Percentiles rank a stretch among this genome's conserved stretches.
Conservation (phyloP, 306 rosid species). For the Vigna mungo region DNA sequence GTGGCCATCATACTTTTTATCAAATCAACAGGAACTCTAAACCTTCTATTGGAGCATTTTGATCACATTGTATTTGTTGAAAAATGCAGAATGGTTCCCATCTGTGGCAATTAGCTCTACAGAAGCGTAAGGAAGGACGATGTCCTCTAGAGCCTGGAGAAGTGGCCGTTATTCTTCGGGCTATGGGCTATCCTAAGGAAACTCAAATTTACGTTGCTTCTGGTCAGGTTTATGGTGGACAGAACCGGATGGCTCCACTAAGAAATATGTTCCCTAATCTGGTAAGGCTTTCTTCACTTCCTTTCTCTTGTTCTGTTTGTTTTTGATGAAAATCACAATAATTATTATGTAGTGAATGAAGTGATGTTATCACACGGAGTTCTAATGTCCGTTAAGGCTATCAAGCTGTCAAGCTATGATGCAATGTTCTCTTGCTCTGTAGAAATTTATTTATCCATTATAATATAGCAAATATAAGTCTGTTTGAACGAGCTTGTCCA, state of each 20-base stretch:
- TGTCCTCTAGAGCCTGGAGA: constrained; percentile 99
- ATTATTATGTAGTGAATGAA: constrained; percentile 5
- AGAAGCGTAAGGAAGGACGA: constrained; percentile 98
- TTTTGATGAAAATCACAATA: constrained; percentile 13
- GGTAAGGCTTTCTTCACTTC: constrained; percentile 52
- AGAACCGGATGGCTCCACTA: constrained; percentile 96
- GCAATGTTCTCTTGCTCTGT: constrained; percentile 11
- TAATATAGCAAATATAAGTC: neutral
- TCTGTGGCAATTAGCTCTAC: constrained; percentile 97
- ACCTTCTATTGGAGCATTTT: constrained; percentile 36
- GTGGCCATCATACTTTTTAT: constrained; percentile 53
- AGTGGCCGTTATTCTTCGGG: constrained; percentile 98
- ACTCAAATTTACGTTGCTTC: constrained; percentile 99
- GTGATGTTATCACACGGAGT: constrained; percentile 11
- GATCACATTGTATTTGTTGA: constrained; percentile 43
- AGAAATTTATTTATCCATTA: neutral
- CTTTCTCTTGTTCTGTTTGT: no score
- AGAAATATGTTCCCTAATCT: constrained; percentile 96
- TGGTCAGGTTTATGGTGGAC: constrained; percentile 99
- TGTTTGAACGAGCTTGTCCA: no score
- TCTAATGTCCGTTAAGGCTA: constrained; percentile 28
- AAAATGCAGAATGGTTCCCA: constrained; percentile 96
- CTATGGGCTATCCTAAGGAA: constrained; percentile 97
- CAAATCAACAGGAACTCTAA: constrained; percentile 26
- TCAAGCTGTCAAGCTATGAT: neutral